These are phyloP conservation scores for Capsicum rhomboideum DNA, from an alignment of 257 asterid species.

Conservation along the genomic window DNA sequence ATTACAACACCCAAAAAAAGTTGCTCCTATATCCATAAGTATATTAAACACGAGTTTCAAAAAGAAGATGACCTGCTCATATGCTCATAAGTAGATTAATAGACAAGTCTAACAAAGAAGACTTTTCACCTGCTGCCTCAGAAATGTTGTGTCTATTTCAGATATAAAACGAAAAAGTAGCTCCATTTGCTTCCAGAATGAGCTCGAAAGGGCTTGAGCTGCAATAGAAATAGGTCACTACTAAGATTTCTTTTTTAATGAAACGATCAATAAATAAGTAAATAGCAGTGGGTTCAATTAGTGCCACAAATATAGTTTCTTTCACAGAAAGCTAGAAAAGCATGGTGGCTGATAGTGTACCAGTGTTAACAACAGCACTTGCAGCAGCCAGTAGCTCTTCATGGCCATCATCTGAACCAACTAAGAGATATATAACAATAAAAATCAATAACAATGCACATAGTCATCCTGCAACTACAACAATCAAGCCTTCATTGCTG, in stretches of 20 bases:
- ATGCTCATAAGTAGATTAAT: not conserved
- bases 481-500: not conserved
- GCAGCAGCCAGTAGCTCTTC: conserved; percentile 93
- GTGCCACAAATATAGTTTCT: not conserved
- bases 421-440: conserved; percentile 16
- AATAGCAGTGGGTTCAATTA: conserved; percentile 9
- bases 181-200: conserved; percentile 86
- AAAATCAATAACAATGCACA: not conserved
- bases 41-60: not conserved
- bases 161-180: conserved; percentile 59
- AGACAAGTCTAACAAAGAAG: conserved; percentile 5
- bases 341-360: conserved; percentile 29
- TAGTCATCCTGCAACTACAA: not conserved
- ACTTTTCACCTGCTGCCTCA: conserved; percentile 61
- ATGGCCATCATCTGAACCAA: conserved; percentile 79
- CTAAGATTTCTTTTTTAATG: not conserved
- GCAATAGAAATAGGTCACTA: conserved; percentile 19
- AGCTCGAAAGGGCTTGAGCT: conserved; percentile 71
- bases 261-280: not conserved
- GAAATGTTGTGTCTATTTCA: conserved; percentile 52
- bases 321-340: conserved; percentile 4
- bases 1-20: not conserved
- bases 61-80: not conserved
- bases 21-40: not conserved
- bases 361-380: conserved; percentile 65